Percentiles rank a stretch among this genome's conserved stretches.
phyloP scores from a whole-genome alignment of 1,284 basidiomycete genomes.

The Apiotrichum gamsii region DNA sequence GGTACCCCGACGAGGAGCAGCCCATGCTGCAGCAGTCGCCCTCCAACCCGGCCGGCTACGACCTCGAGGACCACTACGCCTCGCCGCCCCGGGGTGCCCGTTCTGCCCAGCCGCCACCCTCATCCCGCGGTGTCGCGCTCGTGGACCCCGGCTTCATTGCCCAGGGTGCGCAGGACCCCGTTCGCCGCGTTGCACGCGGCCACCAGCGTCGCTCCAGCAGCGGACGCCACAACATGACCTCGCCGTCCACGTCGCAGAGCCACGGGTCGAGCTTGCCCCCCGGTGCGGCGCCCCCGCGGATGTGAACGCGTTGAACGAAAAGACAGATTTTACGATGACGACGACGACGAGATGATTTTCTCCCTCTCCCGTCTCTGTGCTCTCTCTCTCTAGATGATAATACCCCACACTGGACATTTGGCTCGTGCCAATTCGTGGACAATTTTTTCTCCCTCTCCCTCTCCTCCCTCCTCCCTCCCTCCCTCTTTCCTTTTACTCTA shows the following conservation, averaged over 20 bases:
- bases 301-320: conserved; percentile 1
- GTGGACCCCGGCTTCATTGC: conserved; percentile 73
- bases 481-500: too few relatives aligned
- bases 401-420: neutral
- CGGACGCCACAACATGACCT: conserved; percentile 13
- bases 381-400: neutral
- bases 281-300: conserved; percentile 14
- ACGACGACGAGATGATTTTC: too few relatives aligned
- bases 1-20: conserved; percentile 51
- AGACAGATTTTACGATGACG: neutral
- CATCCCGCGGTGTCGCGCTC: conserved; percentile 61
- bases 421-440: too few relatives aligned
- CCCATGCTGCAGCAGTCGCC: conserved; percentile 48
- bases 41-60: conserved; percentile 19
- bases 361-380: neutral
- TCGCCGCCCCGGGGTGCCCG: conserved; percentile 9
- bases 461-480: too few relatives aligned
- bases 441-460: too few relatives aligned
- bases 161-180: conserved; percentile 57
- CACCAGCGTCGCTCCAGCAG: conserved; percentile 28
- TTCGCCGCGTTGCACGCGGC: conserved; percentile 34
- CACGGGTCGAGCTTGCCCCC: conserved; percentile 17
- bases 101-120: conserved; percentile 19
- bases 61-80: conserved; percentile 12
- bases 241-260: conserved; percentile 7